A percentile compares a stretch with the other conserved stretches of the same genome.
These are phyloP conservation scores for Vanilla planifolia DNA, from an alignment of 106 monocot species.

Conservation along the genomic window DNA sequence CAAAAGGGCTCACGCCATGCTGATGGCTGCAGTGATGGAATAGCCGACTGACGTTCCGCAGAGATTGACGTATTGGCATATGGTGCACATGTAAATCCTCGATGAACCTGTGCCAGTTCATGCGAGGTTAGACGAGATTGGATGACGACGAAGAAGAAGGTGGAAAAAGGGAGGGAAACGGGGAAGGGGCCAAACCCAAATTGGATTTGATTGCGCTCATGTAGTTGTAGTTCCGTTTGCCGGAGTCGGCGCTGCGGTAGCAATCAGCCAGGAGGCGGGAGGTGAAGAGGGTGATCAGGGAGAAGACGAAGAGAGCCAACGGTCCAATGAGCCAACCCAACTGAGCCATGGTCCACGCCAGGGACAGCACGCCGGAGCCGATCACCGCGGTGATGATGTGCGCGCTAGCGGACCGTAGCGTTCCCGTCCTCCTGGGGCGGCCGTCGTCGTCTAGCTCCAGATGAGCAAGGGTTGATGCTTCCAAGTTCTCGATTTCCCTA, in stretches of 20 bases:
- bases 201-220: conserved; percentile 33
- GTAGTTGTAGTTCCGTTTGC: conserved; percentile 43
- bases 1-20: conserved; percentile 52
- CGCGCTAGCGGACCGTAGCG: conserved; percentile 49
- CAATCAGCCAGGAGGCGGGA: conserved; percentile 45
- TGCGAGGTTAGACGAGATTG: neutral
- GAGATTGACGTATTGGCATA: conserved; percentile 49
- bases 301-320: conserved; percentile 25
- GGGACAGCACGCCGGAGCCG: conserved; percentile 54
- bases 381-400: conserved; percentile 59
- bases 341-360: conserved; percentile 49
- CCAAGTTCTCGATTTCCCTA: too few species aligned
- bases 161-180: neutral
- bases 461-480: too few species aligned
- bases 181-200: conserved; percentile 22
- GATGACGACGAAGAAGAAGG: too few species aligned
- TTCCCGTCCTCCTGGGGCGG: conserved; percentile 15
- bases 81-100: conserved; percentile 9
- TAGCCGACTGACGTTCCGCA: conserved; percentile 48
- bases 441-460: conserved; percentile 1
- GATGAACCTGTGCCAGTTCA: neutral
- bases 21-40: conserved; percentile 53
- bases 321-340: conserved; percentile 48
- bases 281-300: conserved; percentile 44
- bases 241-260: conserved; percentile 43